Conservation (phyloP, 257 asterid species). For the Penstemon barbatus region DNA sequence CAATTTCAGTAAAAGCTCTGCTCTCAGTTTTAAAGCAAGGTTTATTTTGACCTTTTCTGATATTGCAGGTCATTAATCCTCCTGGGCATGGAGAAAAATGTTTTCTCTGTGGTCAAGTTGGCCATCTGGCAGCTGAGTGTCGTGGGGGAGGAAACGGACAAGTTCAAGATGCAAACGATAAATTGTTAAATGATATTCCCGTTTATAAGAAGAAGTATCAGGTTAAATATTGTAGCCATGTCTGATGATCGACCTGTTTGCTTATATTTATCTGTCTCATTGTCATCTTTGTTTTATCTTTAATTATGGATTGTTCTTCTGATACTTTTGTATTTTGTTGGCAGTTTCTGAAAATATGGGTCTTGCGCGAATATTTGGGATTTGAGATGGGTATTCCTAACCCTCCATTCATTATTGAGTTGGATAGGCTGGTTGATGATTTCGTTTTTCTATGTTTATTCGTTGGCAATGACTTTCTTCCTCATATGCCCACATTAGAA, state of each 20-base stretch:
- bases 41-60: conserved; percentile 4
- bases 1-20: conserved; percentile 10
- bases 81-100: conserved; percentile 94
- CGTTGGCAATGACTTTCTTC: conserved; percentile 98
- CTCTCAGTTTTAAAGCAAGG: conserved; percentile 9
- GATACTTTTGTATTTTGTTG: conserved; percentile 30
- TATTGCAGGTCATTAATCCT: conserved; percentile 66
- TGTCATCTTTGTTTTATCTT: conserved; percentile 6
- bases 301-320: conserved; percentile 26
- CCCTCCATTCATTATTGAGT: conserved; percentile 74
- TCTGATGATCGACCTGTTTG: conserved; percentile 24
- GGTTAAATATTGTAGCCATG: conserved; percentile 43
- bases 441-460: conserved; percentile 90
- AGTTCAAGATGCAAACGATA: conserved; percentile 46
- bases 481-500: conserved; percentile 97
- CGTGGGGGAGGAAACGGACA: conserved; percentile 42
- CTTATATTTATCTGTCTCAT: conserved; percentile 17
- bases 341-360: conserved; percentile 91
- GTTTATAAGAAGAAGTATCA: conserved; percentile 86
- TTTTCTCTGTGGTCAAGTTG: conserved; percentile 83
- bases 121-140: conserved; percentile 90
- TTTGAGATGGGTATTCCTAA: conserved; percentile 70
- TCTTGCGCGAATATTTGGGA: conserved; percentile 85
- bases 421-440: conserved; percentile 96
- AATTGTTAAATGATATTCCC: conserved; percentile 55